These are phyloP conservation scores for Dioscorea cayenensis DNA, from an alignment of 116 monocot genomes.

Conservation along the genomic window DNA sequence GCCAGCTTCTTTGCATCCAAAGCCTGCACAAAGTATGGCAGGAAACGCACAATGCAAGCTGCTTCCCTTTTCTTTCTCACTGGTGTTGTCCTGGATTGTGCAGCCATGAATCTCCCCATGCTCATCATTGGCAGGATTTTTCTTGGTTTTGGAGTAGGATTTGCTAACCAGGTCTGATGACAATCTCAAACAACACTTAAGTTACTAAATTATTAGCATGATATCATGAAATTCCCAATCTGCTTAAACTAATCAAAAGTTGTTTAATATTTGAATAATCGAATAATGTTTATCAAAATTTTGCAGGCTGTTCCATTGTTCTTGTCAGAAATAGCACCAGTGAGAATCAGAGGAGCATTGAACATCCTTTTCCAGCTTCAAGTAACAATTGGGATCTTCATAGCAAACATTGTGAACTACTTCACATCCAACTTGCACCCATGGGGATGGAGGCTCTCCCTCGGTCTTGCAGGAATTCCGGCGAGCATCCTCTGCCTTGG, in stretches of 20 bases:
- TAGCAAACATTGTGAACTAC: constrained; percentile 43
- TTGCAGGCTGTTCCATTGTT: constrained; percentile 48
- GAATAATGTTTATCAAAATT: not conserved
- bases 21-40: not conserved
- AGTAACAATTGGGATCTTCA: constrained; percentile 43
- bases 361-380: constrained; percentile 57
- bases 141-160: constrained; percentile 1
- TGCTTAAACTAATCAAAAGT: not conserved
- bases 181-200: too few relatives aligned
- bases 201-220: too few relatives aligned
- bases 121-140: constrained; percentile 5
- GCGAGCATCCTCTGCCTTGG: constrained; percentile 49
- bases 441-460: constrained; percentile 68
- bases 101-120: constrained; percentile 2
- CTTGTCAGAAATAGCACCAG: constrained; percentile 46
- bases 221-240: too few relatives aligned
- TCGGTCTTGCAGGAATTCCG: constrained; percentile 55
- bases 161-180: not conserved
- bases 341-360: constrained; percentile 27
- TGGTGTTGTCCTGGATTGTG: not conserved
- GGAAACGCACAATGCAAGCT: not conserved
- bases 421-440: constrained; percentile 24
- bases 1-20: constrained; percentile 8
- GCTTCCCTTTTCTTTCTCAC: constrained; percentile 9
- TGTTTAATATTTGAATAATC: not conserved